Conservation (phyloP, 208 protist species). For the Crithidia bombi region DNA sequence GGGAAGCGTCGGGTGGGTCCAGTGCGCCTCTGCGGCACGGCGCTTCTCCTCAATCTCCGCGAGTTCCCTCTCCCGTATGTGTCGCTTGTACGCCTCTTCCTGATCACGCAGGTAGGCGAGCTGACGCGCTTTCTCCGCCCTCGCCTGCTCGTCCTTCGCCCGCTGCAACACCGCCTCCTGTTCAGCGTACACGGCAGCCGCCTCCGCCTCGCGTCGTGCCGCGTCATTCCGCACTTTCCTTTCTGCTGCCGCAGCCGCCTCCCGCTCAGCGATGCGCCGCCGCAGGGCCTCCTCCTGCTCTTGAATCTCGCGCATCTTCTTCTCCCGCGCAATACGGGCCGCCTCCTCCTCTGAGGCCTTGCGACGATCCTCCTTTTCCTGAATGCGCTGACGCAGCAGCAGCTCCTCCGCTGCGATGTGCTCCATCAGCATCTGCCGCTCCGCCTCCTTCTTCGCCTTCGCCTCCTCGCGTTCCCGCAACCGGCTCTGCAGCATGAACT, state of each 20-base stretch:
- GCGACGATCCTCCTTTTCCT: slow-evolving; percentile 51
- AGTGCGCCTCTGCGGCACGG: slow-evolving; percentile 29
- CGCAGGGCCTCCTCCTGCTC: slow-evolving; percentile 81
- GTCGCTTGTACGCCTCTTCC: slow-evolving; percentile 58
- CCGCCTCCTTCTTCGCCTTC: slow-evolving; percentile 34
- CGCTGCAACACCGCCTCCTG: slow-evolving; percentile 49
- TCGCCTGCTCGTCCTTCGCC: slow-evolving; percentile 29
- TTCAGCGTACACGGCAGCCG: slow-evolving; percentile 28
- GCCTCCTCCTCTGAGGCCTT: slow-evolving; percentile 44
- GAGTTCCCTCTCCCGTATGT: slow-evolving; percentile 56
- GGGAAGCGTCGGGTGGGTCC: slow-evolving; percentile 8
- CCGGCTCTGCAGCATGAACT: slow-evolving; percentile 44
- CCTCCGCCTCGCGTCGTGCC: slow-evolving; percentile 36
- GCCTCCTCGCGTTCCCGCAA: slow-evolving; percentile 39
- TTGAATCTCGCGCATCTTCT: slow-evolving; percentile 49
- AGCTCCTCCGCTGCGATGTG: slow-evolving; percentile 71
- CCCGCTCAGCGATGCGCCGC: slow-evolving; percentile 49
- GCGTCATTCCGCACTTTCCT: slow-evolving; percentile 19
- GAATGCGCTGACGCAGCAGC: slow-evolving; percentile 56
- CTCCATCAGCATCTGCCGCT: slow-evolving; percentile 47
- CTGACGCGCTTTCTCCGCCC: slow-evolving; percentile 43
- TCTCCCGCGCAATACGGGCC: slow-evolving; percentile 33
- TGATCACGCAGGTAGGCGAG: slow-evolving; percentile 54
- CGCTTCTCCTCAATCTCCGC: slow-evolving; percentile 41
- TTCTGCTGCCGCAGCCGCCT: slow-evolving; percentile 28